phyloP scores from a whole-genome alignment of 176 grass and related monocot species.

The Oropetium thomaeum region DNA sequence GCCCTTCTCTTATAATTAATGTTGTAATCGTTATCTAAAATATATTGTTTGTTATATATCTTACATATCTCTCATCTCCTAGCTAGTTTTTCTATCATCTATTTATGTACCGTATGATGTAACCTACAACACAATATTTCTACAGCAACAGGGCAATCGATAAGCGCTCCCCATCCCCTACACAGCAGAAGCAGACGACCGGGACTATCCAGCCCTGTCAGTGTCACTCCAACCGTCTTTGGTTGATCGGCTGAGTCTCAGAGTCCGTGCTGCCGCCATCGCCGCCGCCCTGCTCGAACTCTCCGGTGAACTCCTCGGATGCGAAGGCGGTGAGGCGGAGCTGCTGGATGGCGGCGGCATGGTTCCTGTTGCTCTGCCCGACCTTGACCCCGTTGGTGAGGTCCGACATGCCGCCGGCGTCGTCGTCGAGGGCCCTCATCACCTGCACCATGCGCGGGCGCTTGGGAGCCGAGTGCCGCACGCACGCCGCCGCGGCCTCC shows the following conservation, averaged over 20 bases:
- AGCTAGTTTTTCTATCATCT: too few relatives aligned
- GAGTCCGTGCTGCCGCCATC: neutral
- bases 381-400: constrained; percentile 71
- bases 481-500: constrained; percentile 69
- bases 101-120: too few relatives aligned
- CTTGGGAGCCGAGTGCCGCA: constrained; percentile 71
- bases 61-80: too few relatives aligned
- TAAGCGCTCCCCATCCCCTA: too few relatives aligned
- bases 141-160: too few relatives aligned
- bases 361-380: constrained; percentile 42
- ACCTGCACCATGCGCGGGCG: constrained; percentile 80
- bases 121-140: too few relatives aligned
- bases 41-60: too few relatives aligned
- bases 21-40: too few relatives aligned
- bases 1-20: too few relatives aligned
- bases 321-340: constrained; percentile 64
- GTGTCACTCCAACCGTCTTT: neutral
- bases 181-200: too few relatives aligned
- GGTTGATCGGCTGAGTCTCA: neutral
- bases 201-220: too few relatives aligned
- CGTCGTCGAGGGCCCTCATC: constrained; percentile 60
- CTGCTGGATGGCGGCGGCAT: constrained; percentile 45
- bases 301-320: constrained; percentile 46
- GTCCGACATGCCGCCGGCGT: constrained; percentile 47
- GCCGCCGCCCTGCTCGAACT: constrained; percentile 22